Conservation (phyloP, 83 land plant species). For the Diphasiastrum complanatum region DNA sequence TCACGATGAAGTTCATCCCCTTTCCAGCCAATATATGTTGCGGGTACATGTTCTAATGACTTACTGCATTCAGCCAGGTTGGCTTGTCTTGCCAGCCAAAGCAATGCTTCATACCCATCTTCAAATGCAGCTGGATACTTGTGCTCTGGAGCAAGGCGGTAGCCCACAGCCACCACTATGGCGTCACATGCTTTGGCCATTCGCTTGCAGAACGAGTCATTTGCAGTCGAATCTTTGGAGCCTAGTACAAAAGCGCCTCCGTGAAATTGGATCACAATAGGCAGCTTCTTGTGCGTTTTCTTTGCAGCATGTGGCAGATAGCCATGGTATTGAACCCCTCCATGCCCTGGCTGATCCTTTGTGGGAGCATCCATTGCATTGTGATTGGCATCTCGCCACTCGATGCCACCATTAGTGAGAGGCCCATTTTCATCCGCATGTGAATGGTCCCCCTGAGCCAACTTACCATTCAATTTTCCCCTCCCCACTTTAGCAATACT, state of each 20-base stretch:
- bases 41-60: constrained; percentile 39
- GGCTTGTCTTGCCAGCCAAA: constrained; percentile 85
- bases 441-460: too few species aligned
- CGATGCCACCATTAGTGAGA: background rate
- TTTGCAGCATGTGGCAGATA: constrained; percentile 40
- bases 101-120: constrained; percentile 72
- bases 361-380: background rate
- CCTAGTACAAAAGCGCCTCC: constrained; percentile 88
- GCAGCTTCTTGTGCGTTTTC: constrained; percentile 45
- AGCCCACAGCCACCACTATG: constrained; percentile 78
- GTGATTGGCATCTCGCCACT: background rate
- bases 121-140: constrained; percentile 82
- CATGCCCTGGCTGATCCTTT: constrained; percentile 17
- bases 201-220: constrained; percentile 71
- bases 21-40: constrained; percentile 22
- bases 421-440: too few species aligned
- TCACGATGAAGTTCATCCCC: constrained; percentile 37
- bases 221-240: constrained; percentile 52
- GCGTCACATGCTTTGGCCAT: constrained; percentile 66
- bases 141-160: constrained; percentile 80
- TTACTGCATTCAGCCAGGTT: constrained; percentile 77
- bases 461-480: too few species aligned
- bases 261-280: constrained; percentile 77
- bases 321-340: constrained; percentile 43
- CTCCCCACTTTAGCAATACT: too few species aligned